These are phyloP conservation scores for Castanea crenata DNA, from an alignment of 306 rosid species.

Conservation along the genomic window DNA sequence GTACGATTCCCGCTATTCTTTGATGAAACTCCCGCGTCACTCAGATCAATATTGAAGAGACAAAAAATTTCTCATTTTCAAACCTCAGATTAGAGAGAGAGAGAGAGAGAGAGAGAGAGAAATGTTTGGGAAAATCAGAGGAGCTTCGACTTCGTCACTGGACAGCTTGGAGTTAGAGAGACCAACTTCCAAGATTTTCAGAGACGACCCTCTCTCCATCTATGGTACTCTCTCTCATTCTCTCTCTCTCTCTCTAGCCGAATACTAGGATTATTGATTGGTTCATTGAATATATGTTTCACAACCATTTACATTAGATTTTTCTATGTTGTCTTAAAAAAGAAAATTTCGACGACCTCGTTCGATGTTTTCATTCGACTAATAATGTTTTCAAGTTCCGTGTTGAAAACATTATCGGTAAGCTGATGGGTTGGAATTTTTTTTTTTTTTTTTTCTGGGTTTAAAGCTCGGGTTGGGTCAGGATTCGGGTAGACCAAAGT, in stretches of 20 bases:
- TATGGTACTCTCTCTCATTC: conserved; percentile 48
- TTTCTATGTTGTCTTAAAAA: background rate
- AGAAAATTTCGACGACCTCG: background rate
- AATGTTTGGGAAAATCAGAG: conserved; percentile 82
- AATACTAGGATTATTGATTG: no score
- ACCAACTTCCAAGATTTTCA: conserved; percentile 67
- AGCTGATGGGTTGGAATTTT: background rate
- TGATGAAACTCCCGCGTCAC: conserved; percentile 28
- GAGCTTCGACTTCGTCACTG: conserved; percentile 57
- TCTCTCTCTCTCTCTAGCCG: background rate
- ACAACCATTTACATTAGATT: background rate
- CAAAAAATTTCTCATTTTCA: background rate
- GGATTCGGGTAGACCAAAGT: no score
- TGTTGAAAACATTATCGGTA: no score
- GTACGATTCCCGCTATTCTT: conserved; percentile 55
- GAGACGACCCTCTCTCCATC: conserved; percentile 71
- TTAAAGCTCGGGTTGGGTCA: no score
- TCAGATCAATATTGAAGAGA: background rate
- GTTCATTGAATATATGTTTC: no score
- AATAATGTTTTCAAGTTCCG: background rate
- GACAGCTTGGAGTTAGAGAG: conserved; percentile 75
- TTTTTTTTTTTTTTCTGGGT: no score
- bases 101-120: background rate
- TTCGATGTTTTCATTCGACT: background rate
- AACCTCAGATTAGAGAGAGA: background rate